Percentiles rank a stretch among this genome's conserved stretches.
These are phyloP conservation scores for Macrophomina tecta DNA, from an alignment of 2,329 filamentous ascomycete species.

Conservation along the genomic window DNA sequence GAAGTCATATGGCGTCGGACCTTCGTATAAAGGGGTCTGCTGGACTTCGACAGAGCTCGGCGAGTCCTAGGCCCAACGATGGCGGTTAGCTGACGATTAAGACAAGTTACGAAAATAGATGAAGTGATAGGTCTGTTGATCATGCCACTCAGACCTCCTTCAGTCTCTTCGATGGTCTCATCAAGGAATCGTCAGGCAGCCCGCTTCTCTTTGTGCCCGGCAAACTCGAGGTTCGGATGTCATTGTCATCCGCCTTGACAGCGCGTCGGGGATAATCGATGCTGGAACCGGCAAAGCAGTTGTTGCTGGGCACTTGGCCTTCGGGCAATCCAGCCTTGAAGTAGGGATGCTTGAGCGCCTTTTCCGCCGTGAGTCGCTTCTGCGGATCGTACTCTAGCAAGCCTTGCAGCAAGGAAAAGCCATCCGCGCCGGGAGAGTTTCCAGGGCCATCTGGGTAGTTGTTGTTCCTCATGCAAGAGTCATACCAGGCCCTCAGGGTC, in stretches of 20 bases:
- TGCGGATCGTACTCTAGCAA: constrained; percentile 92
- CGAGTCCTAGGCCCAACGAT: too few species aligned
- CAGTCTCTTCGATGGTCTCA: constrained; percentile 61
- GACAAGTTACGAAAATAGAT: background rate
- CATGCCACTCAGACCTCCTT: constrained; percentile 49
- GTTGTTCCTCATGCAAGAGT: constrained; percentile 54
- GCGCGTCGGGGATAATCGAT: constrained; percentile 87
- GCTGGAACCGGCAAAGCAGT: constrained; percentile 90
- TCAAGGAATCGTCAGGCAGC: constrained; percentile 79
- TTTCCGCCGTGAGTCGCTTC: constrained; percentile 83
- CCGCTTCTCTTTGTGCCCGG: constrained; percentile 91
- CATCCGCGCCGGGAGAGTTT: constrained; percentile 62
- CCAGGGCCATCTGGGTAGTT: constrained; percentile 47
- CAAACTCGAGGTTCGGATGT: constrained; percentile 87
- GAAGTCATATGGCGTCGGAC: too few species aligned
- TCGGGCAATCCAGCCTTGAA: constrained; percentile 64
- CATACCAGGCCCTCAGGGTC: constrained; percentile 72
- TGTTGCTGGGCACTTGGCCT: constrained; percentile 71
- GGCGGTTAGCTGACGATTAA: background rate
- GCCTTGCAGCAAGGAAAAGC: constrained; percentile 79
- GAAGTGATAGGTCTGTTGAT: background rate
- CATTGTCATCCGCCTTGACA: constrained; percentile 93
- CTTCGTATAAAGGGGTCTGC: too few species aligned
- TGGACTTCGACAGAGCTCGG: too few species aligned
- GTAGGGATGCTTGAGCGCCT: constrained; percentile 89